Evolutionary conservation across 306 rosid species (phyloP), one percentile per base, ranked within the genome.

Genomic region (Citrullus colocynthis): DNA sequence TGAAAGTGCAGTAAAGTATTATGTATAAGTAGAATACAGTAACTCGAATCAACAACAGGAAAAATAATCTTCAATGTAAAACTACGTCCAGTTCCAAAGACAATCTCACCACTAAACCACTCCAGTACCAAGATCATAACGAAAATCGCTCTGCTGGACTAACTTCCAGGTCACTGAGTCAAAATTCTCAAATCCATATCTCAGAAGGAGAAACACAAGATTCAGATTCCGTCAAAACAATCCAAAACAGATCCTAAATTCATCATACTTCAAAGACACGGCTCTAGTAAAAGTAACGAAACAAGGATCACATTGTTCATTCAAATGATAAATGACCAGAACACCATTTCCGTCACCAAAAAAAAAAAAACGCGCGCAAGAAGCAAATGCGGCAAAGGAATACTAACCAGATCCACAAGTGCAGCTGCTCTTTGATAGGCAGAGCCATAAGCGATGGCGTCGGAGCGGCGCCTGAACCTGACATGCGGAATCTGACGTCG

Each of bases 391-490:
- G 2, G 77, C 36, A 70, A 41, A 52, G 13, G 21, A 83, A 74
- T 16, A 76, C 83, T 28, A 66, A 95, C 98, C 97, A 95, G 89
- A 89, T 95, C 99, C 66, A 95, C 81, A 24, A 95, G 90, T 0
- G 97, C 98, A 3, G 97, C 98, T 2, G 98, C 98, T 86, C 85
- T 92, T 82, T 86, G 88, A 75, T 82, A 87, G 44, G 83, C 55
- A 52, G 97, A 83, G 77, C 98, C 99, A 79, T 66, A 80, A 56
- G 93, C 66, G 80, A 95, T 82, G 39, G 97, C 97, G 48, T 95
- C 89, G 12, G 96, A 45, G 74, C 92, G 93, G 16, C 85, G 85
- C 36, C 9, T 30, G 81, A 58, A 86, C 10, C 65, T 55, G 30
- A 77, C 4, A 59, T n/a, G 36, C 28, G 36, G 72, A 48, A 18